Evolutionary conservation across 768 basidiomycete species (phyloP), one percentile per base, ranked within the genome.

Genomic region (Lactarius psammicola): DNA sequence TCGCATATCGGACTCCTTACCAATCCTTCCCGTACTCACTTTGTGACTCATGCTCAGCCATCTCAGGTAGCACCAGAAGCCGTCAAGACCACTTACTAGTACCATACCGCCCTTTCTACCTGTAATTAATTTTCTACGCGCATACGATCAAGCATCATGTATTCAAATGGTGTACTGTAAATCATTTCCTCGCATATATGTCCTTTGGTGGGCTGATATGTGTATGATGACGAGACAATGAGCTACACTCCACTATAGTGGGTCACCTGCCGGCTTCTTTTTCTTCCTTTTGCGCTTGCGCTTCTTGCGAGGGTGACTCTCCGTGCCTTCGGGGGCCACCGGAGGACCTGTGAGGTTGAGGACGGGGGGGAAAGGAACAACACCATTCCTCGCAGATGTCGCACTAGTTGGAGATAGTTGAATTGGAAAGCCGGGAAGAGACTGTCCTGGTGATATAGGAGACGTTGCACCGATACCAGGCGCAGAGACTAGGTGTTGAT

Each of bases 21-120:
- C 23, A n/a, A 61, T 33, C 18, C 10, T 56, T 28, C 13, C 23
- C 26, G 7, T 59, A n/a, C 46, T 65, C 30, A 59, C 49, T n/a
- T 30, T 15, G 13, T 26, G 17, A 5, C 15, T 28, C 17, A 5
- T 51, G 49, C 60, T 8, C 40, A 66, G 65, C 59, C 31, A 20
- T 60, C 59, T 23, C 61, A 58, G 30, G 56, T 54, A n/a, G 56
- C 54, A 13, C 70, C 69, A 36, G 70, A 71, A 34, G 70, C 70
- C 17, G 18, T 77, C 62, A 77, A 72, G 74, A 76, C 76, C 17
- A 72, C 72, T 2, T 75, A n/a, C n/a, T n/a, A 68, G 55, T 74
- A 66, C 60, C 38, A 5, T 33, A 1, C 17, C 10, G 30, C 49
- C 7, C 13, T 11, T 9, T 7, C 31, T 11, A 7, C 36, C 56